These are phyloP conservation scores for Lablab purpureus DNA, from an alignment of 306 rosid species.

Conservation along the genomic window DNA sequence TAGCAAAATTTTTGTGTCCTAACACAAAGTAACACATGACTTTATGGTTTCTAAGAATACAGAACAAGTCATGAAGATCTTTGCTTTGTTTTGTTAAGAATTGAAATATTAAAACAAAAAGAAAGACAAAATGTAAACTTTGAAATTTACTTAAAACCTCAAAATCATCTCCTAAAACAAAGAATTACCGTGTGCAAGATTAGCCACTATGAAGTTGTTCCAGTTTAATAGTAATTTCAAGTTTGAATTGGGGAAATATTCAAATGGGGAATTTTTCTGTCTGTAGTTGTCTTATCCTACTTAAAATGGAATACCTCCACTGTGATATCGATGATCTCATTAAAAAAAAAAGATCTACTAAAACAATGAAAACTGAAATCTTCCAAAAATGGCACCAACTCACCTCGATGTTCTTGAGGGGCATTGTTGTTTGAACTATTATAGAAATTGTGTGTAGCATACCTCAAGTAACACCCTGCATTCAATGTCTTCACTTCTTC, in stretches of 20 bases:
- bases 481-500: slow-evolving; percentile 40
- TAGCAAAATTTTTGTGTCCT: slow-evolving; percentile 31
- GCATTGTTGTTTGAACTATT: slow-evolving; percentile 11
- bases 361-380: neutral
- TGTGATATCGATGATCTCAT: too few species aligned
- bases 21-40: slow-evolving; percentile 15
- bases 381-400: neutral
- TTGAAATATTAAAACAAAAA: neutral
- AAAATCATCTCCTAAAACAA: neutral
- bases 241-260: neutral
- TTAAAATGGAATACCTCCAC: too few species aligned
- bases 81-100: slow-evolving; percentile 8
- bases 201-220: neutral
- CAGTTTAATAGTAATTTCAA: neutral
- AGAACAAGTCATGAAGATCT: neutral
- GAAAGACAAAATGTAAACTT: neutral
- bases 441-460: slow-evolving; percentile 34
- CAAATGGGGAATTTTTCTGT: neutral
- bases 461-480: slow-evolving; percentile 47
- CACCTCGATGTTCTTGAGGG: slow-evolving; percentile 24
- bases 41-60: neutral
- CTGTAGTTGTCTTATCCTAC: too few species aligned
- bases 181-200: neutral
- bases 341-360: neutral
- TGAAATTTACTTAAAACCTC: neutral